Evolutionary conservation across 768 basidiomycete genomes (phyloP).

Genomic region (Boletus rufocinnamomeus): DNA sequence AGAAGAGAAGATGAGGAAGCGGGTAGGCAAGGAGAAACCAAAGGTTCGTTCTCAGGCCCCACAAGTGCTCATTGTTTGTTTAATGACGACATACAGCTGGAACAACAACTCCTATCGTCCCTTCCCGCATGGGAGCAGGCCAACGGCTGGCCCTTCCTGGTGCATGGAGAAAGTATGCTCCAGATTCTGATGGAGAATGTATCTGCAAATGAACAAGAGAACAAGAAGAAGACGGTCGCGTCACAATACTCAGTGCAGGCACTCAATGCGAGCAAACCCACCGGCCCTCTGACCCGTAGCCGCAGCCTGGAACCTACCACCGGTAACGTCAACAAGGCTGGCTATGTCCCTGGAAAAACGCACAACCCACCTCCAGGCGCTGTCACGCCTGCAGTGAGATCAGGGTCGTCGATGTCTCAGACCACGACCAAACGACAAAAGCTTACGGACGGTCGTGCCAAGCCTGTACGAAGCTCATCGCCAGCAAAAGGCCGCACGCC

Average conservation of each 20-base stretch:
- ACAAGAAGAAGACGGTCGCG: conserved; percentile 53
- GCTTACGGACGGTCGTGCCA: conserved; percentile 43
- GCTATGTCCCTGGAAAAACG: conserved; percentile 35
- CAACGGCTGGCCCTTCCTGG: conserved; percentile 72
- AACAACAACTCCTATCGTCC: conserved; percentile 76
- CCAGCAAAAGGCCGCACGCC: conserved; percentile 33
- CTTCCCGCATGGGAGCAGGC: conserved; percentile 89
- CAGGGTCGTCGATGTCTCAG: conserved; percentile 42
- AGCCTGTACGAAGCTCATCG: conserved; percentile 24
- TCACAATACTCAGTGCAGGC: conserved; percentile 37
- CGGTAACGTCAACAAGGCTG: conserved; percentile 15
- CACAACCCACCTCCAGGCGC: conserved; percentile 32
- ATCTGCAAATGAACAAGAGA: conserved; percentile 79
- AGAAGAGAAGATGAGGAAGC: conserved; percentile 97
- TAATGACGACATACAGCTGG: conserved; percentile 65
- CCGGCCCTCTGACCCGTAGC: conserved; percentile 25
- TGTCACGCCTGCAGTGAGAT: conserved; percentile 66
- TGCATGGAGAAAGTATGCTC: conserved; percentile 81
- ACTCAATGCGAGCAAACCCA: conserved; percentile 23
- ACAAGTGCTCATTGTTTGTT: background rate
- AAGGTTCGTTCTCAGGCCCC: conserved; percentile 49
- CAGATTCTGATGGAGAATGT: conserved; percentile 74
- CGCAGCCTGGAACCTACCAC: conserved; percentile 30
- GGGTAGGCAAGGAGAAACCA: conserved; percentile 91
- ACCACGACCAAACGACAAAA: conserved; percentile 64